Evolutionary conservation across 495 filamentous ascomycete genomes (phyloP).

Genomic region (Tuber calosporum): DNA sequence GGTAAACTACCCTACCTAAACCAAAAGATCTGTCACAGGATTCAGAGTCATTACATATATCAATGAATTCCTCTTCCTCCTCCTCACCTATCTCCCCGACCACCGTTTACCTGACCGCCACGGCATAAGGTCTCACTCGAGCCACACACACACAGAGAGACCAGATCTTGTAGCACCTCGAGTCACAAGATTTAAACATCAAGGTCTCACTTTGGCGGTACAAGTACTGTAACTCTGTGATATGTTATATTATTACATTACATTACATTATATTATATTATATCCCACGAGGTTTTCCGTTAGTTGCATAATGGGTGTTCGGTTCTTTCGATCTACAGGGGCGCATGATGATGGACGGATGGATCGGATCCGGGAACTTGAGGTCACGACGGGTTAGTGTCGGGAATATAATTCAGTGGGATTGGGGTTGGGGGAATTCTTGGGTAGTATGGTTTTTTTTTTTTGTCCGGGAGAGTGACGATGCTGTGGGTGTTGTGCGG

Average conservation of each 20-base stretch:
- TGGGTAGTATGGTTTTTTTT: neutral
- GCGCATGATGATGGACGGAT: neutral
- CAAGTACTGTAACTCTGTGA: no score
- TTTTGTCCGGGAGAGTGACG: neutral
- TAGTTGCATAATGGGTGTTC: neutral
- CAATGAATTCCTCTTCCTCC: neutral
- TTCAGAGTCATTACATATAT: neutral
- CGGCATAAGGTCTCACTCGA: neutral
- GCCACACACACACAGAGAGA: neutral
- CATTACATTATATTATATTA: neutral
- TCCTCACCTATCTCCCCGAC: neutral
- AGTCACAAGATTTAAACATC: neutral
- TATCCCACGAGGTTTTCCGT: neutral
- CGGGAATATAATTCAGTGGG: neutral
- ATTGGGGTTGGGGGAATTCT: neutral
- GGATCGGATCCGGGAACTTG: neutral
- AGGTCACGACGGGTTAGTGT: neutral
- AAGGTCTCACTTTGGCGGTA: neutral
- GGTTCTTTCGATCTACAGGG: neutral
- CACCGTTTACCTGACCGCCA: neutral
- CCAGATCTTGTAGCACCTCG: neutral
- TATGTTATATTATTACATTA: neutral
- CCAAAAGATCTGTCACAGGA: neutral
- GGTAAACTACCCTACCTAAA: no score
- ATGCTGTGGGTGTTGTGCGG: neutral